These are phyloP conservation scores for Scheffersomyces cryptocercus DNA, from an alignment of 1,139 yeast genomes.

Conservation along the genomic window DNA sequence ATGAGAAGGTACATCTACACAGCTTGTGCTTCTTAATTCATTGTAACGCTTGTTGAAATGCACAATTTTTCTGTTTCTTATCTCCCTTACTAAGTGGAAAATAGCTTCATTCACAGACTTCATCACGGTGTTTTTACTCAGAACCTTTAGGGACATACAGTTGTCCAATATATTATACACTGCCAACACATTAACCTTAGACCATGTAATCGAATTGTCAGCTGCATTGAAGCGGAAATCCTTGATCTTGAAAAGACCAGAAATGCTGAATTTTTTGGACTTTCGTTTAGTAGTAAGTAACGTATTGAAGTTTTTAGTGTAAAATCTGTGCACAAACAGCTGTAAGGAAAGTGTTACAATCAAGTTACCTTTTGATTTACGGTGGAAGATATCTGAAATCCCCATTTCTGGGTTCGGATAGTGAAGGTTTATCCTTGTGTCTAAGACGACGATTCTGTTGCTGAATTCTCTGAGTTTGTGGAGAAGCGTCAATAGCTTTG, in stretches of 20 bases:
- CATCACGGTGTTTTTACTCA: constrained; percentile 29
- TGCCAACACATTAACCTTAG: constrained; percentile 30
- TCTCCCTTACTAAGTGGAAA: constrained; percentile 37
- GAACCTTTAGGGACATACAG: constrained; percentile 24
- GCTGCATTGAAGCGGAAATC: constrained; percentile 31
- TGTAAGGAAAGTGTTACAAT: constrained; percentile 24
- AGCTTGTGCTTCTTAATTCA: constrained; percentile 7
- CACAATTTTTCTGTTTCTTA: constrained; percentile 30
- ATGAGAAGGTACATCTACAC: neutral
- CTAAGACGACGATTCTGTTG: constrained; percentile 33
- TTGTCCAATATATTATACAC: constrained; percentile 26
- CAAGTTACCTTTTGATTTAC: constrained; percentile 32
- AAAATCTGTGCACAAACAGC: constrained; percentile 28
- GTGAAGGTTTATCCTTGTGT: constrained; percentile 30
- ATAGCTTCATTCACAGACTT: constrained; percentile 41
- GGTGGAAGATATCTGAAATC: constrained; percentile 19
- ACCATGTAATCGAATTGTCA: constrained; percentile 31
- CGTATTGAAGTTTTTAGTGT: constrained; percentile 24
- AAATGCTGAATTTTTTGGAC: constrained; percentile 10
- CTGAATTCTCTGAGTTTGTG: constrained; percentile 20
- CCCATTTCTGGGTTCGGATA: constrained; percentile 24
- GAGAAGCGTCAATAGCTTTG: constrained; percentile 11
- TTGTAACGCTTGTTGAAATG: constrained; percentile 30
- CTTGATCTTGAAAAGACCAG: constrained; percentile 29
- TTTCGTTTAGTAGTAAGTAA: constrained; percentile 6